Evolutionary conservation across 2,329 filamentous ascomycete genomes (phyloP).

Genomic region (Xylaria hypoxylon): DNA sequence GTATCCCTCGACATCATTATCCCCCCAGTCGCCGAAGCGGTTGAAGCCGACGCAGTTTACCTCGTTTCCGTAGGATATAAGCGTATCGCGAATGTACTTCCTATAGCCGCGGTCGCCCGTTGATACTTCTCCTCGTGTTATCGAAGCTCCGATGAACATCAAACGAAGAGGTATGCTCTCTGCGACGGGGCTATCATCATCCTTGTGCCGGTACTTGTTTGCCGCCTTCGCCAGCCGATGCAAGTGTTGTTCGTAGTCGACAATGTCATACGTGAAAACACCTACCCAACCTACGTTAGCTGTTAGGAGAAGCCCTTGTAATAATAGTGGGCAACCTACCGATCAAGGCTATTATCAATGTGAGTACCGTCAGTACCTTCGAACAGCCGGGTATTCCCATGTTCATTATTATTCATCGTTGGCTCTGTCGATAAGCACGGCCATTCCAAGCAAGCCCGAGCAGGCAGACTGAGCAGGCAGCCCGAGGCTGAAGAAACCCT

Average conservation of each 20-base stretch:
- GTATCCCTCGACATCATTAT: slow-evolving; percentile 48
- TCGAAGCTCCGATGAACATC: slow-evolving; percentile 48
- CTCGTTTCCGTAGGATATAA: slow-evolving; percentile 42
- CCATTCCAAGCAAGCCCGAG: slow-evolving; percentile 1
- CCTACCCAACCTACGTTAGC: slow-evolving; percentile 26
- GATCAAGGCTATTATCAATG: slow-evolving; percentile 22
- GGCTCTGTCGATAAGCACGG: not conserved
- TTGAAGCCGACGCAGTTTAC: slow-evolving; percentile 49
- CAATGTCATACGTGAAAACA: slow-evolving; percentile 38
- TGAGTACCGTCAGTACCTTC: slow-evolving; percentile 16
- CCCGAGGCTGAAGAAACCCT: slow-evolving; percentile 7
- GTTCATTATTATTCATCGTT: slow-evolving; percentile 4
- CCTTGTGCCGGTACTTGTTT: slow-evolving; percentile 11
- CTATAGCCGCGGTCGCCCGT: slow-evolving; percentile 45
- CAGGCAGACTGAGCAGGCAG: too few relatives aligned
- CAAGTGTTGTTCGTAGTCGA: slow-evolving; percentile 41
- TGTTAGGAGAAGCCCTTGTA: not conserved
- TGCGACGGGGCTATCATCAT: not conserved
- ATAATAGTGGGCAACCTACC: slow-evolving; percentile 20
- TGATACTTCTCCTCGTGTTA: slow-evolving; percentile 45
- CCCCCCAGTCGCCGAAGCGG: slow-evolving; percentile 46
- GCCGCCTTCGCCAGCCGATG: slow-evolving; percentile 18
- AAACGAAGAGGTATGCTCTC: slow-evolving; percentile 42
- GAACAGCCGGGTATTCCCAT: slow-evolving; percentile 18
- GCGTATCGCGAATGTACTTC: slow-evolving; percentile 45